Conservation (phyloP, 148 eudicot genomes). For the Pharnaceum exiguum region DNA sequence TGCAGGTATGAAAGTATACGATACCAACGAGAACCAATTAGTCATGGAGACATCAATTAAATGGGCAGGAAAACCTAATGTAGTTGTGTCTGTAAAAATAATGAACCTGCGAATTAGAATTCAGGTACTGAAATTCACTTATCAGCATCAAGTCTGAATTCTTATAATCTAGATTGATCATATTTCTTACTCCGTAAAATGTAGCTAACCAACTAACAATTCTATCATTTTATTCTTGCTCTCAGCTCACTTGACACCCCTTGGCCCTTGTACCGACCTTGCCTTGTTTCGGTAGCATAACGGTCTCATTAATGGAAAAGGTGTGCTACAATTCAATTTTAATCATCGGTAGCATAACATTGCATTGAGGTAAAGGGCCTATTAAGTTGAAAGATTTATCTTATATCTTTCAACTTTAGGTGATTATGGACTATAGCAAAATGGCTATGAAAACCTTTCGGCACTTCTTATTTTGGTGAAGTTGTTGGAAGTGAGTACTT, state of each 20-base stretch:
- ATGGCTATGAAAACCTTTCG: too few relatives aligned
- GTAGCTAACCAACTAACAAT: neutral
- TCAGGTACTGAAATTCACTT: conserved; percentile 45
- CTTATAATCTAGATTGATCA: too few relatives aligned
- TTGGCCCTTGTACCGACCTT: conserved; percentile 82
- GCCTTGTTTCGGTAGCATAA: conserved; percentile 72
- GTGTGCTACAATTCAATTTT: conserved; percentile 27
- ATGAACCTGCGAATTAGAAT: conserved; percentile 45
- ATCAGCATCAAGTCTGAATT: neutral
- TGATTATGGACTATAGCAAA: too few relatives aligned
- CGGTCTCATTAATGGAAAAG: conserved; percentile 75
- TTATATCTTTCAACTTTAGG: too few relatives aligned
- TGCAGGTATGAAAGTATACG: conserved; percentile 71
- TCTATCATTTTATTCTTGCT: conserved; percentile 4
- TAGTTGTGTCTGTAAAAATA: conserved; percentile 48
- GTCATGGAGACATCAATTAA: conserved; percentile 81
- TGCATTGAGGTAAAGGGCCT: too few relatives aligned
- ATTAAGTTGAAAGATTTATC: too few relatives aligned
- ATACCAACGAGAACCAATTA: conserved; percentile 79
- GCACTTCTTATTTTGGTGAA: too few relatives aligned
- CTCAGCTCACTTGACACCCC: conserved; percentile 81
- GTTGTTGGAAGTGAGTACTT: too few relatives aligned
- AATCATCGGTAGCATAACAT: neutral
- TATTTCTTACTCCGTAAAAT: too few relatives aligned
- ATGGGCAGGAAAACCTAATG: conserved; percentile 92